phyloP scores from a whole-genome alignment of 2,329 filamentous ascomycete species.

The Apiospora kogelbergensis region DNA sequence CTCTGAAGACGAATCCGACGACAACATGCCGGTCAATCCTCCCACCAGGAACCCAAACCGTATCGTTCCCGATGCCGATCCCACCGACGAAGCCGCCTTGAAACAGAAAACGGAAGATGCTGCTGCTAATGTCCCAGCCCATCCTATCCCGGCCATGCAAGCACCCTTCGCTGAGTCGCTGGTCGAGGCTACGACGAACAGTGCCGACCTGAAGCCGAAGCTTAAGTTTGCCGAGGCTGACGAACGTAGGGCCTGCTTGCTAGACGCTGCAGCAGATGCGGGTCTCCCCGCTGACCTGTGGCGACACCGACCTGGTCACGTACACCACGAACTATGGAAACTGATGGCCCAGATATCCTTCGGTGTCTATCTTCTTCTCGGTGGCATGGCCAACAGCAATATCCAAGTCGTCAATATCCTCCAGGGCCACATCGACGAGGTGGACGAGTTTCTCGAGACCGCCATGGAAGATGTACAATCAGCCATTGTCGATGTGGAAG shows the following conservation, averaged over 20 bases:
- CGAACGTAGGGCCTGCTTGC: constrained; percentile 62
- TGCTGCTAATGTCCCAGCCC: constrained; percentile 43
- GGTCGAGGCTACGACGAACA: constrained; percentile 62
- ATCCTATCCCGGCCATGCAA: constrained; percentile 77
- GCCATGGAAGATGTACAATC: constrained; percentile 82
- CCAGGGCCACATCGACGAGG: constrained; percentile 88
- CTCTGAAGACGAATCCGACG: constrained; percentile 16
- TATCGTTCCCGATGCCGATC: constrained; percentile 18
- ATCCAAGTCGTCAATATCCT: constrained; percentile 85
- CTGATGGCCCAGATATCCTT: constrained; percentile 91
- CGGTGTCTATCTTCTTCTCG: constrained; percentile 83
- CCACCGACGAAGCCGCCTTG: constrained; percentile 21
- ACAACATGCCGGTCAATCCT: neutral
- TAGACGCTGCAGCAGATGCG: constrained; percentile 68
- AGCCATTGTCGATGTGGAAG: constrained; percentile 75
- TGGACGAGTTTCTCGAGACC: constrained; percentile 86
- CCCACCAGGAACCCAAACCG: constrained; percentile 18
- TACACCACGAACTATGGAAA: constrained; percentile 86
- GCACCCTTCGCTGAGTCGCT: constrained; percentile 82
- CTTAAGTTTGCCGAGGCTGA: constrained; percentile 56
- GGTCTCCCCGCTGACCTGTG: constrained; percentile 72
- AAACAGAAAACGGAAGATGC: constrained; percentile 30
- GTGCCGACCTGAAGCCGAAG: constrained; percentile 49
- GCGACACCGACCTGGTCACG: constrained; percentile 73
- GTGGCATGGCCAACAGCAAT: constrained; percentile 85